Percentiles rank a stretch among this genome's conserved stretches.
Conservation (phyloP, 2,329 filamentous ascomycete genomes). For the Sclerotinia minor region DNA sequence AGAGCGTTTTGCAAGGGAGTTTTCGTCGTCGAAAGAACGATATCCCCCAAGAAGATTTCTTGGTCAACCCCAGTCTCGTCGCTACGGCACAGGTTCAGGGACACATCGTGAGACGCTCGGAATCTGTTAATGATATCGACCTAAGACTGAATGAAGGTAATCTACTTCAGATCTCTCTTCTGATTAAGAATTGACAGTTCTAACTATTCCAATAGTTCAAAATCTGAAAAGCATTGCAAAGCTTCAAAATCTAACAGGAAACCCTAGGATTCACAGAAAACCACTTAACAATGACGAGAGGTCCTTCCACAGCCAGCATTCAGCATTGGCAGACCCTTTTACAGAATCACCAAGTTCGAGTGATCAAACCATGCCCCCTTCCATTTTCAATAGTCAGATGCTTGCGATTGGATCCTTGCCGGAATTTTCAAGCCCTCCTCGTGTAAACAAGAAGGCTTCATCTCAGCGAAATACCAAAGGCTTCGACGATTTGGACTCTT, state of each 20-base stretch:
- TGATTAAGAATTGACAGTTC: neutral
- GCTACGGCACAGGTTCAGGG: conserved; percentile 25
- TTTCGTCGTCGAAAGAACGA: conserved; percentile 27
- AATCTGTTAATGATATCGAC: conserved; percentile 25
- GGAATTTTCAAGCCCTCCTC: neutral
- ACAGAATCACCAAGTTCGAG: conserved; percentile 4
- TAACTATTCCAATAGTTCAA: conserved; percentile 1
- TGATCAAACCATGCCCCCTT: neutral
- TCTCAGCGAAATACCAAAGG: neutral
- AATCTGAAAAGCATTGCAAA: neutral
- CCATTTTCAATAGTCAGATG: neutral
- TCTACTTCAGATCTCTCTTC: neutral
- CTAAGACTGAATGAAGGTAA: conserved; percentile 35
- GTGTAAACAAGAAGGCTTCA: neutral
- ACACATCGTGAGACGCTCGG: conserved; percentile 17
- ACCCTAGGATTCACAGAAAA: conserved; percentile 1
- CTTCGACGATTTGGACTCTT: conserved; percentile 22
- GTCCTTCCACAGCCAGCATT: conserved; percentile 13
- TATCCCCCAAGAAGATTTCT: conserved; percentile 26
- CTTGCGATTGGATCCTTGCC: neutral
- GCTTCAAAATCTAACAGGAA: neutral
- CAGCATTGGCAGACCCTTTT: conserved; percentile 11
- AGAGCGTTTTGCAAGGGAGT: conserved; percentile 32
- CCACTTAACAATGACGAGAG: conserved; percentile 5
- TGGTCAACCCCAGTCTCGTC: conserved; percentile 25